Evolutionary conservation across 306 rosid genomes (phyloP).

Genomic region (Corylus americana): DNA sequence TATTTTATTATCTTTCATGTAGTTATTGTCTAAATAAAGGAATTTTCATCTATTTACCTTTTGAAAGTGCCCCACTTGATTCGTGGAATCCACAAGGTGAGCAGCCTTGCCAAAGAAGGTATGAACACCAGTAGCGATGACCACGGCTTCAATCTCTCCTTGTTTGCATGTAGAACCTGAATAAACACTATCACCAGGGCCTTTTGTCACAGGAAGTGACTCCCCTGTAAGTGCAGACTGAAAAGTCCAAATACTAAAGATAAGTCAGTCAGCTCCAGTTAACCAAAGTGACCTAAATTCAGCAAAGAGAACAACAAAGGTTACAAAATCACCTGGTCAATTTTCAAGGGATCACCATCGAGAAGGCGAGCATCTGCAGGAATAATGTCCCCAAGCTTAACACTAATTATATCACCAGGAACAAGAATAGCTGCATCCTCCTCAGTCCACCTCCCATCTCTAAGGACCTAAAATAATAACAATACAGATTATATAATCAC

Average conservation of each 20-base stretch:
- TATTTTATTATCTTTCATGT: background rate
- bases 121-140: conserved; percentile 81
- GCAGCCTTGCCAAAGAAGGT: conserved; percentile 92
- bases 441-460: conserved; percentile 79
- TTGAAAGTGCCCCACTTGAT: conserved; percentile 84
- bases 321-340: conserved; percentile 64
- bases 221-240: conserved; percentile 87
- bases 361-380: conserved; percentile 90
- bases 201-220: conserved; percentile 79
- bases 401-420: conserved; percentile 77
- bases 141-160: conserved; percentile 84
- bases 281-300: conserved; percentile 2
- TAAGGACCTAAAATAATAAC: conserved; percentile 49
- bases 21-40: conserved; percentile 4
- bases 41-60: conserved; percentile 45
- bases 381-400: conserved; percentile 83
- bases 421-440: conserved; percentile 79
- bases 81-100: conserved; percentile 78
- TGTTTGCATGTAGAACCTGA: conserved; percentile 90
- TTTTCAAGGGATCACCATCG: conserved; percentile 78
- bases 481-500: conserved; percentile 3
- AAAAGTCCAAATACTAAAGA: conserved; percentile 16
- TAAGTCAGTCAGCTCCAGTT: conserved; percentile 21
- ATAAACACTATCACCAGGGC: conserved; percentile 64
- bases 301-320: conserved; percentile 8